phyloP scores from a whole-genome alignment of 805 yeast species.

The Sugiyamaella qingdaonensis region DNA sequence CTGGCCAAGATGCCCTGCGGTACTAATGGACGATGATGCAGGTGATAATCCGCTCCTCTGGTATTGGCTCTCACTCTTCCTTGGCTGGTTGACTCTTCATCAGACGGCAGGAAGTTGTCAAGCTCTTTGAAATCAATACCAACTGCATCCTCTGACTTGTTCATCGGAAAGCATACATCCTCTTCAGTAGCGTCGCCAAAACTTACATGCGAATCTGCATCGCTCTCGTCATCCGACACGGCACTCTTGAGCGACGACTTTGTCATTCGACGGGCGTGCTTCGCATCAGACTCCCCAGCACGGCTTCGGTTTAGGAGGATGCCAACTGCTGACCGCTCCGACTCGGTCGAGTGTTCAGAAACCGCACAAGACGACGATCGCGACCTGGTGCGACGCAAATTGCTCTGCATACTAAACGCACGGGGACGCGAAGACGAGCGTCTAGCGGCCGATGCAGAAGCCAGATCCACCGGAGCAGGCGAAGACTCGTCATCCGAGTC shows the following conservation, averaged over 20 bases:
- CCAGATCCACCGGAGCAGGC: slow-evolving; percentile 21
- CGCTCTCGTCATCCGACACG: slow-evolving; percentile 23
- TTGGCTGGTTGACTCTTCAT: not conserved
- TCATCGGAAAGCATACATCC: slow-evolving; percentile 95
- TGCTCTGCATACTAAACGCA: slow-evolving; percentile 1
- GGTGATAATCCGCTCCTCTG: not conserved
- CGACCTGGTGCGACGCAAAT: slow-evolving; percentile 2
- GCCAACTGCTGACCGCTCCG: slow-evolving; percentile 16
- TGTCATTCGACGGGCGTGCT: slow-evolving; percentile 22
- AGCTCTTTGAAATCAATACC: slow-evolving; percentile 91
- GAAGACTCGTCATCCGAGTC: slow-evolving; percentile 13
- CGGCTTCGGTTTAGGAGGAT: slow-evolving; percentile 17
- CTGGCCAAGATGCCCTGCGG: slow-evolving; percentile 14
- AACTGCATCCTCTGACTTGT: slow-evolving; percentile 57
- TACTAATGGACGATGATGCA: slow-evolving; percentile 17
- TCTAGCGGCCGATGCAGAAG: slow-evolving; percentile 12
- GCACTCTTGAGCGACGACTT: slow-evolving; percentile 47
- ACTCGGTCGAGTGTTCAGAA: slow-evolving; percentile 18
- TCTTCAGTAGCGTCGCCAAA: slow-evolving; percentile 88
- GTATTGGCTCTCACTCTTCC: not conserved
- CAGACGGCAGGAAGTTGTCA: slow-evolving; percentile 63
- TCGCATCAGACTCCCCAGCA: slow-evolving; percentile 4
- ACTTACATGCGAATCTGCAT: slow-evolving; percentile 30
- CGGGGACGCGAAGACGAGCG: slow-evolving; percentile 3
- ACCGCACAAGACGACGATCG: slow-evolving; percentile 21